phyloP scores from a whole-genome alignment of 768 basidiomycete species.

The Pleurotus cornucopiae region DNA sequence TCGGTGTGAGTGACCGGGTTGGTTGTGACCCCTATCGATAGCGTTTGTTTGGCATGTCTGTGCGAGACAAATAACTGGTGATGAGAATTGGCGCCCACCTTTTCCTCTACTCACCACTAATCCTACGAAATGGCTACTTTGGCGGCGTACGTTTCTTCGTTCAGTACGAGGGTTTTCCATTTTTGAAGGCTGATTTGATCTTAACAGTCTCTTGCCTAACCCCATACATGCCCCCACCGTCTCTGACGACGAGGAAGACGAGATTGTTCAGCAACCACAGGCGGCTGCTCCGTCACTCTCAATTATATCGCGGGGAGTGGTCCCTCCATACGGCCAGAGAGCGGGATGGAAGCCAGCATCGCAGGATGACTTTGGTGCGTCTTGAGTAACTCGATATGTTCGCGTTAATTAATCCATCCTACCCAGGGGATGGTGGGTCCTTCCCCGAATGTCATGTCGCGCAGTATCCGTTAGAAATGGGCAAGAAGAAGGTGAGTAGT shows the following conservation, averaged over 20 bases:
- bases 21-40: neutral
- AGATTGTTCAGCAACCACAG: conserved; percentile 19
- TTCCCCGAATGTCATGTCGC: conserved; percentile 96
- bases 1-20: too few relatives aligned
- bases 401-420: neutral
- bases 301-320: conserved; percentile 44
- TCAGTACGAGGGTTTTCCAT: neutral
- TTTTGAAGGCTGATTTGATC: conserved; percentile 7
- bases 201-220: conserved; percentile 59
- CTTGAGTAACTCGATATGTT: neutral
- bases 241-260: conserved; percentile 54
- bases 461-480: conserved; percentile 95
- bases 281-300: conserved; percentile 27
- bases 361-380: conserved; percentile 81
- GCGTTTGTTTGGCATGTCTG: neutral
- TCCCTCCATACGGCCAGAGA: conserved; percentile 86
- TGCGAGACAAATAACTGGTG: neutral
- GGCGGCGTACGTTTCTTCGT: conserved; percentile 60
- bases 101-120: neutral
- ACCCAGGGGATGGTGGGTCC: conserved; percentile 74
- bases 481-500: conserved; percentile 80
- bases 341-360: conserved; percentile 80
- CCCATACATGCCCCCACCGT: conserved; percentile 51
- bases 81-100: neutral
- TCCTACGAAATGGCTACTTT: conserved; percentile 40